phyloP scores from a whole-genome alignment of 116 monocot species.

The Zostera marina region DNA sequence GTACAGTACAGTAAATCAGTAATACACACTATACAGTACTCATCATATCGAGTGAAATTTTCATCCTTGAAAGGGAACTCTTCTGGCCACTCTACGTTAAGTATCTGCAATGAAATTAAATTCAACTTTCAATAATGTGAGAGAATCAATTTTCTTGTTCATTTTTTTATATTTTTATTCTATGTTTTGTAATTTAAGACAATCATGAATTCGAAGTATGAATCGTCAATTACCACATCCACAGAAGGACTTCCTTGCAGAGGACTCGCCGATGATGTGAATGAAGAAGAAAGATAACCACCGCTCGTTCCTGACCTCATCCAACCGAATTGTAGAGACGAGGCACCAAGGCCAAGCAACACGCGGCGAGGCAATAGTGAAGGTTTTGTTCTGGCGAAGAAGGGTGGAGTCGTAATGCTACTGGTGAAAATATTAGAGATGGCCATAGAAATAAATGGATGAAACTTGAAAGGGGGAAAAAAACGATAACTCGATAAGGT shows the following conservation, averaged over 20 bases:
- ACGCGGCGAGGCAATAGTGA: conserved; percentile 25
- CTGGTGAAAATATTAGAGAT: background rate
- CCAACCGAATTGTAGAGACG: conserved; percentile 17
- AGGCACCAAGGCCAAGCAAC: conserved; percentile 47
- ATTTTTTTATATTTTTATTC: too few species aligned
- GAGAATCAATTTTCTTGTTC: too few species aligned
- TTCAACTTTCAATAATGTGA: too few species aligned
- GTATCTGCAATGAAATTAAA: conserved; percentile 18
- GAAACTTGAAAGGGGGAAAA: too few species aligned
- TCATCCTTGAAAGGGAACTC: conserved; percentile 82
- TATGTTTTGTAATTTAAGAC: too few species aligned
- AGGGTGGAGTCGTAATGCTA: background rate
- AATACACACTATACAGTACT: conserved; percentile 26
- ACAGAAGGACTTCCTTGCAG: conserved; percentile 46
- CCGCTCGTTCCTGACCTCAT: conserved; percentile 33
- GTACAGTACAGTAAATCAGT: background rate
- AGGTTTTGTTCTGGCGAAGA: conserved; percentile 1
- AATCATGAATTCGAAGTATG: too few species aligned
- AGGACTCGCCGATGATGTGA: conserved; percentile 48
- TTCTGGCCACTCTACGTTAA: conserved; percentile 89
- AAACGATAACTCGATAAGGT: too few species aligned
- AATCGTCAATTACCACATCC: conserved; percentile 72
- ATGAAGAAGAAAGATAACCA: conserved; percentile 3
- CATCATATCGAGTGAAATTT: conserved; percentile 75
- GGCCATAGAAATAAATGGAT: background rate